phyloP scores from a whole-genome alignment of 2,329 filamentous ascomycete species.

The Fusarium mangiferae region DNA sequence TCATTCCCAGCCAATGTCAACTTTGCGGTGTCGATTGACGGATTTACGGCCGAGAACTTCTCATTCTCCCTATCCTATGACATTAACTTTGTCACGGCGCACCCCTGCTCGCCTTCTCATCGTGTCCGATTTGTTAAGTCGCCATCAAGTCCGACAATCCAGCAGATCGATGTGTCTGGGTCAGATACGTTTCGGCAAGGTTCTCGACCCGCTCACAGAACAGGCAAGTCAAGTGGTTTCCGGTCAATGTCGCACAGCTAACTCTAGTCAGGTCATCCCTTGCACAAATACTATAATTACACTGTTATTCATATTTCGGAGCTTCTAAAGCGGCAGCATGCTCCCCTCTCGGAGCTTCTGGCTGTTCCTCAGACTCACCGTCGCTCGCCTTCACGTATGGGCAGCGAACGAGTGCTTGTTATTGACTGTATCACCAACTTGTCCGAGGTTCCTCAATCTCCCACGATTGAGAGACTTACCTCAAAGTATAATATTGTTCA shows the following conservation, averaged over 20 bases:
- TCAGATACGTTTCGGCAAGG: constrained; percentile 55
- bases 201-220: constrained; percentile 59
- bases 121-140: constrained; percentile 68
- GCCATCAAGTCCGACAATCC: constrained; percentile 68
- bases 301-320: constrained; percentile 68
- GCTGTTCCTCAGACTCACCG: constrained; percentile 48
- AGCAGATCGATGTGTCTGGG: constrained; percentile 64
- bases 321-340: constrained; percentile 60
- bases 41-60: constrained; percentile 54
- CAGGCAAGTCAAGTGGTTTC: constrained; percentile 49
- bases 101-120: constrained; percentile 69
- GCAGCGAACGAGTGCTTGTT: constrained; percentile 60
- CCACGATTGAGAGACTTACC: constrained; percentile 53
- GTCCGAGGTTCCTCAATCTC: constrained; percentile 58
- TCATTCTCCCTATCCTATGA: constrained; percentile 64
- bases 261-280: constrained; percentile 62
- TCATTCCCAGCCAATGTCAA: constrained; percentile 50
- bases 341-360: constrained; percentile 60
- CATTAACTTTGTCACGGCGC: constrained; percentile 72
- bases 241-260: background rate
- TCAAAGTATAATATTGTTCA: constrained; percentile 48
- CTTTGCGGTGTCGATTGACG: constrained; percentile 52
- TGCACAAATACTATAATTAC: constrained; percentile 72
- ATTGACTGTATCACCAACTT: constrained; percentile 72
- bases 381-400: constrained; percentile 39